Evolutionary conservation across 2,329 filamentous ascomycete genomes (phyloP).

Genomic region (Tolypocladium inflatum): DNA sequence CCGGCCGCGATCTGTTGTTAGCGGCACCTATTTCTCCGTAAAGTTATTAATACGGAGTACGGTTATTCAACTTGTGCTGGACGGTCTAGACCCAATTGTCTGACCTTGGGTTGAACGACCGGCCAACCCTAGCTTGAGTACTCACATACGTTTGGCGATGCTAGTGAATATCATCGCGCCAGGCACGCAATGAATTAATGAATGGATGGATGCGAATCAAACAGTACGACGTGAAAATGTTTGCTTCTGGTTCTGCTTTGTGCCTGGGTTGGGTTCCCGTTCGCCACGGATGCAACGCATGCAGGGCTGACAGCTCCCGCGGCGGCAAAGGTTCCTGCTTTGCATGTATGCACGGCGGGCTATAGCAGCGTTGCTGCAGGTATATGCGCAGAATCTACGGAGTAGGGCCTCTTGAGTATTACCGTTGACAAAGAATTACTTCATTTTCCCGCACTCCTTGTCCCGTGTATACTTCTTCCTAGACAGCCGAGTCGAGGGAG

Average conservation of each 20-base stretch:
- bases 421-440: background rate
- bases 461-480: background rate
- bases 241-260: background rate
- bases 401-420: background rate
- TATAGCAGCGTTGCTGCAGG: background rate
- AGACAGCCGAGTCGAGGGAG: too few relatives aligned
- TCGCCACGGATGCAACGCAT: background rate
- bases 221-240: background rate
- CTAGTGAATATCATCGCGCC: too few relatives aligned
- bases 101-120: background rate
- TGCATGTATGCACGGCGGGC: background rate
- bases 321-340: background rate
- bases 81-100: too few relatives aligned
- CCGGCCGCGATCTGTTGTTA: background rate
- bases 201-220: background rate
- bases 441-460: too few relatives aligned
- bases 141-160: background rate
- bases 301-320: background rate
- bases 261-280: background rate
- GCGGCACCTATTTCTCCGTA: background rate
- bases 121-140: background rate
- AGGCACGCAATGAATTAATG: too few relatives aligned
- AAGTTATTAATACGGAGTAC: background rate
- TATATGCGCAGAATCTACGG: background rate
- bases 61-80: background rate